Evolutionary conservation across 2,329 filamentous ascomycete species (phyloP).

Genomic region (Fusarium setosum): DNA sequence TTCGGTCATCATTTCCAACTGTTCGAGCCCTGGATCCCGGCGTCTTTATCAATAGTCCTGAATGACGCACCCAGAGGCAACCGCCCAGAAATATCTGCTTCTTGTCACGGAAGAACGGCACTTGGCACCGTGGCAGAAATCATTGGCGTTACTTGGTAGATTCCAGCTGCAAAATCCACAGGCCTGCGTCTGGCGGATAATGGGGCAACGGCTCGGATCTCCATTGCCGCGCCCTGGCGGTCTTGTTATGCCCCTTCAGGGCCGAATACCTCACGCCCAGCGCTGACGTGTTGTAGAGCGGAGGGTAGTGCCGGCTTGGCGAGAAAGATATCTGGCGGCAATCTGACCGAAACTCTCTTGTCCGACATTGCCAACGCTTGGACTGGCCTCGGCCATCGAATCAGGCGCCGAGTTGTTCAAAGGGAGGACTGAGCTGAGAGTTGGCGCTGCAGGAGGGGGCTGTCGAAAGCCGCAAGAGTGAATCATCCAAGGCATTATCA

Average conservation of each 20-base stretch:
- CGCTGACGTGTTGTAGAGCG: conserved; percentile 7
- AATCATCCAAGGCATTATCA: conserved; percentile 44
- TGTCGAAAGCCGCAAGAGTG: background rate
- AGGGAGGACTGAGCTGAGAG: background rate
- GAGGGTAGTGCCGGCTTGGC: conserved; percentile 17
- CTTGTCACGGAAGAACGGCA: conserved; percentile 32
- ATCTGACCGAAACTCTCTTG: background rate
- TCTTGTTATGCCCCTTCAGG: conserved; percentile 6
- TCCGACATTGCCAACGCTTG: conserved; percentile 9
- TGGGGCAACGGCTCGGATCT: background rate
- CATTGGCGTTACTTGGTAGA: conserved; percentile 20
- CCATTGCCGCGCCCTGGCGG: background rate
- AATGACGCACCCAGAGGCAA: conserved; percentile 17
- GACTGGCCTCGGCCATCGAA: conserved; percentile 3
- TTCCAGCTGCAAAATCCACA: background rate
- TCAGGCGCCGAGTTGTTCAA: background rate
- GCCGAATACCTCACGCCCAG: conserved; percentile 4
- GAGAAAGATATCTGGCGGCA: background rate
- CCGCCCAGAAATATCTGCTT: conserved; percentile 15
- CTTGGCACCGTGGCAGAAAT: conserved; percentile 30
- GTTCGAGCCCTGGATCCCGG: conserved; percentile 1
- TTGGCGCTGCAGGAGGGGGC: background rate
- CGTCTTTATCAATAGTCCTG: conserved; percentile 12
- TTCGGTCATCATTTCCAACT: background rate
- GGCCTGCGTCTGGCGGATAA: conserved; percentile 9